Conservation (phyloP, 371 early-diverging fungal genomes). For the Mucor lusitanicus region DNA sequence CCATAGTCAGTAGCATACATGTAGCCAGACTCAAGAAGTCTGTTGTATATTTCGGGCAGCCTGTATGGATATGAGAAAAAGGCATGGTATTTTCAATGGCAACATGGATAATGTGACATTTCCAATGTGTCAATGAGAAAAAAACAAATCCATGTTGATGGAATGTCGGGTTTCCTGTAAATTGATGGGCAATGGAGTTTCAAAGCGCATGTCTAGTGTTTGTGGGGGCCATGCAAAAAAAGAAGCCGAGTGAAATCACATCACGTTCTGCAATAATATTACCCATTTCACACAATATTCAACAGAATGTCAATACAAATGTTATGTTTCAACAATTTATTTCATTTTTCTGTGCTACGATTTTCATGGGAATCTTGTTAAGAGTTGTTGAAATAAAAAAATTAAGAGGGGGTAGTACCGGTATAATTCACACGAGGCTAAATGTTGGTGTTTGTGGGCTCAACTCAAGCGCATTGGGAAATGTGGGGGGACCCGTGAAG, state of each 20-base stretch:
- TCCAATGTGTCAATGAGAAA: background rate
- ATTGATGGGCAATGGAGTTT: background rate
- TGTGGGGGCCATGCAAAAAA: constrained; percentile 1
- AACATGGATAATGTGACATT: background rate
- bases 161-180: background rate
- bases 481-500: constrained; percentile 2
- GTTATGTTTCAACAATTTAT: background rate
- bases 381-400: background rate
- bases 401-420: constrained; percentile 8
- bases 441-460: background rate
- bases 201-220: background rate
- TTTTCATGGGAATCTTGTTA: constrained; percentile 6
- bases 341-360: background rate
- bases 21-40: background rate
- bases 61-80: background rate
- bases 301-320: background rate
- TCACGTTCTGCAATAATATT: background rate
- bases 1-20: background rate
- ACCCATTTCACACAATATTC: background rate
- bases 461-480: background rate
- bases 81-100: background rate
- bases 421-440: constrained; percentile 20
- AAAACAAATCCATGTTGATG: background rate
- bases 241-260: background rate
- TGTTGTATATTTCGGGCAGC: background rate